Conservation (phyloP, 2,329 filamentous ascomycete genomes). For the Diaporthe amygdali region DNA sequence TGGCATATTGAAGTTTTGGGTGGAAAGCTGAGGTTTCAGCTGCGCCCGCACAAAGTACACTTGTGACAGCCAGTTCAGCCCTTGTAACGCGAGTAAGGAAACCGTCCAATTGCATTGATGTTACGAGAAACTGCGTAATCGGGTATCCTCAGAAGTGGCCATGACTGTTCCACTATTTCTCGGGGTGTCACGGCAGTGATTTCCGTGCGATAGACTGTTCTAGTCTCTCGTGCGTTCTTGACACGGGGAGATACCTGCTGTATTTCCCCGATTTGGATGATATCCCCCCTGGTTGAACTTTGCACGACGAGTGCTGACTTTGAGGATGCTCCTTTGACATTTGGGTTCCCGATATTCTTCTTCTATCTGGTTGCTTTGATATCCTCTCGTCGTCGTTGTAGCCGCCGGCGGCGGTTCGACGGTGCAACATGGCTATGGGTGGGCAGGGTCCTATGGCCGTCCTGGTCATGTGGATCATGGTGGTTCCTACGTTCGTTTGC, state of each 20-base stretch:
- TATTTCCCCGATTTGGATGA: background rate
- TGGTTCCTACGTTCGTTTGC: slow-evolving; percentile 20
- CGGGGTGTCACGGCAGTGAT: background rate
- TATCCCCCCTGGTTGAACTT: background rate
- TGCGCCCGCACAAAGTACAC: no score
- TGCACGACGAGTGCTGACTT: background rate
- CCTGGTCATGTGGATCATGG: slow-evolving; percentile 28
- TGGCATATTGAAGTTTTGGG: no score
- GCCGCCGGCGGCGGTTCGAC: background rate
- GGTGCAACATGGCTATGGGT: slow-evolving; percentile 26
- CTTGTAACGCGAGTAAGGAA: no score
- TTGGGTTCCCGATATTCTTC: background rate
- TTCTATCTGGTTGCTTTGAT: no score
- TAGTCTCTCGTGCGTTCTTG: no score
- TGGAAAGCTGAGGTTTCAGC: no score
- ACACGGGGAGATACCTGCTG: background rate
- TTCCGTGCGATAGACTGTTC: background rate
- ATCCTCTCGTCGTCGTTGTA: background rate
- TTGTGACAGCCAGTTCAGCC: no score
- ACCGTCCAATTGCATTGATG: no score
- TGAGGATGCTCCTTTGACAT: background rate
- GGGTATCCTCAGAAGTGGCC: background rate
- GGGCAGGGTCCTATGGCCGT: slow-evolving; percentile 29
- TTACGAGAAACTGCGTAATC: background rate
- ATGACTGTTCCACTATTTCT: background rate